Evolutionary conservation across 176 grass and related monocot genomes (phyloP).

Genomic region (Olyra latifolia): DNA sequence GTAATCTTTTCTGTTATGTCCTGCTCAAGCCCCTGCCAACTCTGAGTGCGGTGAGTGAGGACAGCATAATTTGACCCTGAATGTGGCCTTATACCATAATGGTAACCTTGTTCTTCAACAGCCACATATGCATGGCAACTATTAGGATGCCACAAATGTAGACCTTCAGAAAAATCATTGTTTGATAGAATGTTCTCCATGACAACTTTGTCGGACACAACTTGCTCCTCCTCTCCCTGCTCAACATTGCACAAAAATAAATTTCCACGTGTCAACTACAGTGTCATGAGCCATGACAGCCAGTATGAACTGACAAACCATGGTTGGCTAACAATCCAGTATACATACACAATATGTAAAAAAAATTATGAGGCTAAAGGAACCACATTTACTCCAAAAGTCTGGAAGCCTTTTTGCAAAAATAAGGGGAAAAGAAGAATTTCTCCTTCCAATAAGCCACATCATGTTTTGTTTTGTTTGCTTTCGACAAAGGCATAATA

Average conservation of each 20-base stretch:
- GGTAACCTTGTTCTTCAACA: constrained; percentile 57
- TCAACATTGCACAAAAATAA: constrained; percentile 29
- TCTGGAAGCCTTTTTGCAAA: not conserved
- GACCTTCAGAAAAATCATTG: constrained; percentile 78
- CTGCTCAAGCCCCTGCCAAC: constrained; percentile 93
- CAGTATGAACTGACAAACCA: not conserved
- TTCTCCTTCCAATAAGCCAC: not conserved
- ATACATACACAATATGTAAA: not conserved
- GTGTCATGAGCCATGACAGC: not conserved
- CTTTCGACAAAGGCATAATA: not conserved
- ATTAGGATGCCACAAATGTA: constrained; percentile 73
- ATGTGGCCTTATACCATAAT: constrained; percentile 68
- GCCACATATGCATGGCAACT: constrained; percentile 74
- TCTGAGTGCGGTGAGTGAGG: constrained; percentile 68
- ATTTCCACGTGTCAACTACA: not conserved
- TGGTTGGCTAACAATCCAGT: constrained; percentile 1
- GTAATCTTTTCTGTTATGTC: constrained; percentile 67
- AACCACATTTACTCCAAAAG: constrained; percentile 17
- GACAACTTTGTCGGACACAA: constrained; percentile 27
- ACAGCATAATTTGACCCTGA: constrained; percentile 79
- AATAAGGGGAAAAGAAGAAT: not conserved
- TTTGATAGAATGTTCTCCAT: constrained; percentile 85
- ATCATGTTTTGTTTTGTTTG: not conserved
- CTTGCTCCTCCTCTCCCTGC: constrained; percentile 39
- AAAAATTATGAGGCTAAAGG: not conserved